Conservation (phyloP, 352 stramenopile genomes). For the Blastocystis sp. region DNA sequence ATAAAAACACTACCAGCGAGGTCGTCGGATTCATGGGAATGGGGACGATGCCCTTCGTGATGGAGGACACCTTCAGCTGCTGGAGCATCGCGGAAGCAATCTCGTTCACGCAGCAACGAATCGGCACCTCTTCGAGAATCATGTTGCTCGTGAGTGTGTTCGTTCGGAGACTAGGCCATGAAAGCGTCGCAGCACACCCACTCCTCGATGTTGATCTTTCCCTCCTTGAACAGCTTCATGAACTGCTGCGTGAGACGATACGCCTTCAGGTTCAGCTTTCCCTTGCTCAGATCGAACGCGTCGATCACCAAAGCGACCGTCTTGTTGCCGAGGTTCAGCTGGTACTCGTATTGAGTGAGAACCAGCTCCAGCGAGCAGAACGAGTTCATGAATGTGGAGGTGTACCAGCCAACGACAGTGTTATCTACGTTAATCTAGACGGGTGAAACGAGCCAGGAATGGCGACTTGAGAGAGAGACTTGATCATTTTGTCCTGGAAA, state of each 20-base stretch:
- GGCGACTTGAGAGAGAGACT: conserved; percentile 18
- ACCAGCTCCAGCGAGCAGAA: conserved; percentile 62
- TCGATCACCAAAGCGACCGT: conserved; percentile 58
- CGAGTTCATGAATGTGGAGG: conserved; percentile 69
- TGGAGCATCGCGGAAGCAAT: conserved; percentile 2
- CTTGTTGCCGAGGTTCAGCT: conserved; percentile 45
- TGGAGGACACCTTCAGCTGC: conserved; percentile 12
- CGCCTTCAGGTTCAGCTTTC: conserved; percentile 68
- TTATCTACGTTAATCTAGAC: conserved; percentile 64
- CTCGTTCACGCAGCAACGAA: conserved; percentile 28
- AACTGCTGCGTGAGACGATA: conserved; percentile 37
- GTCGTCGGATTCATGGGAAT: not conserved
- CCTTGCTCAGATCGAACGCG: conserved; percentile 26
- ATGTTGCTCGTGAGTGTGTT: not conserved
- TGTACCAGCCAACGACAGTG: conserved; percentile 66
- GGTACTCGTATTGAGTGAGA: conserved; percentile 46
- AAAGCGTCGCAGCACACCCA: not conserved
- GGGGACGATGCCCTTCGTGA: conserved; percentile 1
- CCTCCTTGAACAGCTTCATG: conserved; percentile 50
- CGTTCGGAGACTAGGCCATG: conserved; percentile 7
- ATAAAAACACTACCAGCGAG: not conserved
- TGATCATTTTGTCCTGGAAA: conserved; percentile 61
- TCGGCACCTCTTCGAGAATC: conserved; percentile 58
- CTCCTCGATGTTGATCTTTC: conserved; percentile 66
- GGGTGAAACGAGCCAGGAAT: not conserved